phyloP scores from a whole-genome alignment of 2,329 filamentous ascomycete genomes.

The Sodiomyces alkalinus region DNA sequence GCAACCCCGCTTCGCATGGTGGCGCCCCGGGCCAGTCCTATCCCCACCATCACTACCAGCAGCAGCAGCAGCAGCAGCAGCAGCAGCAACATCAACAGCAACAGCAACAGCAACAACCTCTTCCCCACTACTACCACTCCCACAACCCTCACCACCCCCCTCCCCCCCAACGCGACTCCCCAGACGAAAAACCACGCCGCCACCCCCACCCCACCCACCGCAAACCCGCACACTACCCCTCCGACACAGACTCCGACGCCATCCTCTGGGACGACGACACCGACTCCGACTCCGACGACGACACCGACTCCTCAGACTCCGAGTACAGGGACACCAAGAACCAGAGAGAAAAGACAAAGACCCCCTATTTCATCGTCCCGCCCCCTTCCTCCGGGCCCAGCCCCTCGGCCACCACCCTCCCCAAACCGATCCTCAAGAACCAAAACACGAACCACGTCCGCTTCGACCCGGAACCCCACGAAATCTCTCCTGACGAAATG shows the following conservation, averaged over 20 bases:
- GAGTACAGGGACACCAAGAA: no score
- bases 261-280: conserved; percentile 14
- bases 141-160: conserved; percentile 4
- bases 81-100: conserved; percentile 9
- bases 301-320: conserved; percentile 12
- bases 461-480: conserved; percentile 32
- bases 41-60: no score
- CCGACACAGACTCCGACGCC: conserved; percentile 10
- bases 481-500: conserved; percentile 21
- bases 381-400: conserved; percentile 15
- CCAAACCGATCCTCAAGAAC: conserved; percentile 48
- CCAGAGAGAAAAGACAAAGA: conserved; percentile 17
- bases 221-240: conserved; percentile 5
- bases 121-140: no score
- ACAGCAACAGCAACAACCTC: conserved; percentile 8
- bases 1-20: conserved; percentile 14
- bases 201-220: neutral
- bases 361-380: conserved; percentile 24
- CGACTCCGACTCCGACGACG: conserved; percentile 13
- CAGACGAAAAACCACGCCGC: no score
- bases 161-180: conserved; percentile 14
- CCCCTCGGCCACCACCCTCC: conserved; percentile 22
- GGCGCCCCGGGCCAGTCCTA: neutral
- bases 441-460: conserved; percentile 41
- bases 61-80: conserved; percentile 7